These are phyloP conservation scores for Arachnopeziza araneosa DNA, from an alignment of 2,329 filamentous ascomycete genomes.

Conservation along the genomic window DNA sequence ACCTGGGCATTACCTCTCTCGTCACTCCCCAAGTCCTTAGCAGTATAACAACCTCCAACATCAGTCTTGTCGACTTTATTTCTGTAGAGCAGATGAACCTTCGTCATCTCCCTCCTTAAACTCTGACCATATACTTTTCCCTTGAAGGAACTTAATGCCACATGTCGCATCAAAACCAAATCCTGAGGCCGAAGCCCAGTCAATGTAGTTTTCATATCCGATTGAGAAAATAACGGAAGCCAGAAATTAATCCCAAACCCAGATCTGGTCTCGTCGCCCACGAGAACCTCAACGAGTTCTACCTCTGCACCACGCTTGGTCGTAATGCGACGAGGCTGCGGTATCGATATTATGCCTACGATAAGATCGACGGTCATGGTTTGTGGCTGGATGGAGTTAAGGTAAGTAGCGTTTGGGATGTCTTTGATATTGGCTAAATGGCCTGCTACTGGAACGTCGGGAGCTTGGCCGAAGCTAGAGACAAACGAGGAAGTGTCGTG, in stretches of 20 bases:
- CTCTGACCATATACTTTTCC: conserved; percentile 81
- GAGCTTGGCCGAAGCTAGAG: conserved; percentile 26
- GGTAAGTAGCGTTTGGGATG: conserved; percentile 61
- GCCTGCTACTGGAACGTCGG: conserved; percentile 24
- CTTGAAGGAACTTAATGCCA: conserved; percentile 70
- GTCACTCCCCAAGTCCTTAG: conserved; percentile 38
- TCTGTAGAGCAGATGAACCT: conserved; percentile 60
- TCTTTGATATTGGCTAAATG: conserved; percentile 59
- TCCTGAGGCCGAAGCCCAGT: conserved; percentile 60
- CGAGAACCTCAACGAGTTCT: conserved; percentile 68
- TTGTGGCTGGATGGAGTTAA: conserved; percentile 66
- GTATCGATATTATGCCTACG: conserved; percentile 70
- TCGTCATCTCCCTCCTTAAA: conserved; percentile 64
- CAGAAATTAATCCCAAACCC: conserved; percentile 83
- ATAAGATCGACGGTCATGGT: conserved; percentile 79
- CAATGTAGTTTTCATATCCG: conserved; percentile 25
- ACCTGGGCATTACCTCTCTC: conserved; percentile 42
- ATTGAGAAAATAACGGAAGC: conserved; percentile 43
- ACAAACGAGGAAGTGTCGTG: conserved; percentile 32
- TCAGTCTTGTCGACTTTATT: conserved; percentile 46
- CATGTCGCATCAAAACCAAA: conserved; percentile 71
- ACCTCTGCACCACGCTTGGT: conserved; percentile 58
- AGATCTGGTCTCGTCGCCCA: conserved; percentile 79
- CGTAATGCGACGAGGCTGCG: conserved; percentile 59
- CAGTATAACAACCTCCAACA: conserved; percentile 51